A percentile compares a stretch with the other conserved stretches of the same genome.
Conservation (phyloP, 169 alveolate species). For the Theileria sp. region DNA sequence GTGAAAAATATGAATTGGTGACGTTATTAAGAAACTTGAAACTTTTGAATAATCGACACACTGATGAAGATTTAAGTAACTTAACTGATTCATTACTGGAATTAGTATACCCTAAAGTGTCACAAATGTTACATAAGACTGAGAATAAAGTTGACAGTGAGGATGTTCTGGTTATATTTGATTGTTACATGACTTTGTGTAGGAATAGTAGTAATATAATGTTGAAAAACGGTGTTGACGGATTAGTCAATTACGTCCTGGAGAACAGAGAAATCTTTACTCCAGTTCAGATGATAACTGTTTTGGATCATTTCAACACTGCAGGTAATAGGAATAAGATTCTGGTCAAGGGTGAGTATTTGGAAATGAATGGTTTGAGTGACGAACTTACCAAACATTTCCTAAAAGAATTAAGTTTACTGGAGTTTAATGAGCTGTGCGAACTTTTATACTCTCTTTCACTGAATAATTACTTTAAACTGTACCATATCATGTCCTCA, state of each 20-base stretch:
- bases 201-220: neutral
- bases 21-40: neutral
- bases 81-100: neutral
- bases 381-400: neutral
- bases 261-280: neutral
- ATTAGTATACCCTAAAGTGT: neutral
- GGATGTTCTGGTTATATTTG: neutral
- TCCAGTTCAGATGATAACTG: neutral
- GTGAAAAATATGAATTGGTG: neutral
- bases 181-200: neutral
- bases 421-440: slow-evolving; percentile 1
- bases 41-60: neutral
- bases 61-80: neutral
- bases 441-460: neutral
- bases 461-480: slow-evolving; percentile 3
- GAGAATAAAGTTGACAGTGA: neutral
- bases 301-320: neutral
- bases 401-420: neutral
- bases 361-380: neutral
- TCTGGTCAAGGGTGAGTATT: neutral
- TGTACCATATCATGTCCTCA: neutral
- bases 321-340: neutral
- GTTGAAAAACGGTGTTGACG: neutral
- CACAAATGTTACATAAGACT: neutral
- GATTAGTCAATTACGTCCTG: neutral